A percentile compares a stretch with the other conserved stretches of the same genome.
phyloP scores from a whole-genome alignment of 768 basidiomycete species.

The Agrocybe pediades region DNA sequence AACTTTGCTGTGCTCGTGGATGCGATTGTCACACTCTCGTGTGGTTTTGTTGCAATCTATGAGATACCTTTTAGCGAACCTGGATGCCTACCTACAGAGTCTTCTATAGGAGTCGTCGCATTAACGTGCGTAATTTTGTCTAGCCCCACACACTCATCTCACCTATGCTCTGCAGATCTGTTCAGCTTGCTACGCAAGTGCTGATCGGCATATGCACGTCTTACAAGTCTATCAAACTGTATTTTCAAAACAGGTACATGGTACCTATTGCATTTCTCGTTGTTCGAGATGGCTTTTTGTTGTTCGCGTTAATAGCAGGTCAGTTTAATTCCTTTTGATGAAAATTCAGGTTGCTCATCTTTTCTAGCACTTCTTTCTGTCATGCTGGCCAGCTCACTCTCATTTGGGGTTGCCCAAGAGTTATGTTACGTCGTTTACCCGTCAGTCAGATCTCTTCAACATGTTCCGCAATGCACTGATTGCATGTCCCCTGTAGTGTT shows the following conservation, averaged over 20 bases:
- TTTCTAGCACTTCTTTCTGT: slow-evolving; percentile 5
- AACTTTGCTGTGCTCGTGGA: not conserved
- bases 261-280: slow-evolving; percentile 16
- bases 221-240: slow-evolving; percentile 12
- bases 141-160: not conserved
- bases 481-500: not conserved
- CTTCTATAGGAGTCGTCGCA: slow-evolving; percentile 2
- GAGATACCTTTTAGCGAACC: slow-evolving; percentile 9
- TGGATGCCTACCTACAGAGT: slow-evolving; percentile 5
- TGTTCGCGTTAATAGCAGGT: slow-evolving; percentile 12
- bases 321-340: not conserved
- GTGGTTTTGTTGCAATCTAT: slow-evolving; percentile 2
- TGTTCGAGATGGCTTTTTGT: slow-evolving; percentile 14
- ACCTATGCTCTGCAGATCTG: not conserved
- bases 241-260: slow-evolving; percentile 13
- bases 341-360: not conserved
- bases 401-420: not conserved
- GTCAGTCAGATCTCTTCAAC: not conserved
- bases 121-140: slow-evolving; percentile 3
- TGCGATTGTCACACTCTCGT: not conserved
- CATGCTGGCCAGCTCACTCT: slow-evolving; percentile 5
- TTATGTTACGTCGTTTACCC: slow-evolving; percentile 14
- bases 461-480: not conserved
- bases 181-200: slow-evolving; percentile 10
- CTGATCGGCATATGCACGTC: slow-evolving; percentile 10